Evolutionary conservation across 2,329 filamentous ascomycete genomes (phyloP).

Genomic region (Hortaea werneckii): DNA sequence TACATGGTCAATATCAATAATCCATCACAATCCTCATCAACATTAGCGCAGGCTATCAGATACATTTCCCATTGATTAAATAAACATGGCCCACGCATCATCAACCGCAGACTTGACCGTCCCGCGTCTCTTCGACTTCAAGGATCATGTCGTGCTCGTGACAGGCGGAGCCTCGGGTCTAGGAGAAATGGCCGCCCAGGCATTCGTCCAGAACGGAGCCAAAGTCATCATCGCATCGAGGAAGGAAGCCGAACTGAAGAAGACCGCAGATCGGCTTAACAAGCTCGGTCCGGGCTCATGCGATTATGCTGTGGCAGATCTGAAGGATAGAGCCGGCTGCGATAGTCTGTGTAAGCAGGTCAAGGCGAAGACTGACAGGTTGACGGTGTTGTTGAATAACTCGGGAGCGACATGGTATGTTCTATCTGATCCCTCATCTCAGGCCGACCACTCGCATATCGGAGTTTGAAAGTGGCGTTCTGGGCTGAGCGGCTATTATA

Average conservation of each 20-base stretch:
- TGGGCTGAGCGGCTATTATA: too few species aligned
- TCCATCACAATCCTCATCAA: too few species aligned
- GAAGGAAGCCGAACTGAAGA: conserved; percentile 36
- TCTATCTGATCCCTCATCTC: background rate
- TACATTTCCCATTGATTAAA: too few species aligned
- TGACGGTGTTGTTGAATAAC: conserved; percentile 39
- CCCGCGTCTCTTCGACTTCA: conserved; percentile 26
- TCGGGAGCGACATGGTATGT: conserved; percentile 31
- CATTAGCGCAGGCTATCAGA: too few species aligned
- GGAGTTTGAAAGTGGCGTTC: too few species aligned
- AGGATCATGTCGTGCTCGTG: conserved; percentile 30
- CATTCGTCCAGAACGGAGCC: conserved; percentile 36
- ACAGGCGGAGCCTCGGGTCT: conserved; percentile 38
- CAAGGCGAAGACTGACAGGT: conserved; percentile 33
- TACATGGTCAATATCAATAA: too few species aligned
- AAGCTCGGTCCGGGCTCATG: conserved; percentile 36
- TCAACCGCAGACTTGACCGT: conserved; percentile 19
- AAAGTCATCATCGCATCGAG: conserved; percentile 33
- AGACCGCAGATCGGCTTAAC: conserved; percentile 32
- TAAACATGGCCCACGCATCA: conserved; percentile 23
- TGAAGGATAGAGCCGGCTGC: conserved; percentile 35
- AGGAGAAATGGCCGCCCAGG: conserved; percentile 38
- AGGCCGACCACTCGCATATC: too few species aligned
- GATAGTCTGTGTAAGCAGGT: conserved; percentile 32
- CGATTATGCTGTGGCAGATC: conserved; percentile 36